Conservation (phyloP, 257 asterid species). For the Fraxinus pennsylvanica region DNA sequence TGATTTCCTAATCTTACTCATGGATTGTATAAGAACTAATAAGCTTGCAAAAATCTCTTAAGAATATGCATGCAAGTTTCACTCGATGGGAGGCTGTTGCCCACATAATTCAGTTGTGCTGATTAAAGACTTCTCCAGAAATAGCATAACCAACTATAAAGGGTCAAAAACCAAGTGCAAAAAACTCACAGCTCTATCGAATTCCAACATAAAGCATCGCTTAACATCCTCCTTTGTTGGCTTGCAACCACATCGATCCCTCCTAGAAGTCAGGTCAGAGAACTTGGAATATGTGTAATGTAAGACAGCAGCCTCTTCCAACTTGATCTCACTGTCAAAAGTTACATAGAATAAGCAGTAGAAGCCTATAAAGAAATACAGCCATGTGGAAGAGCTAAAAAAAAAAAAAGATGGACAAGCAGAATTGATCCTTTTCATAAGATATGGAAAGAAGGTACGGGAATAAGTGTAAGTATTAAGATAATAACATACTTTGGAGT, state of each 20-base stretch:
- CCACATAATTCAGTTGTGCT: neutral
- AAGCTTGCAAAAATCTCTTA: neutral
- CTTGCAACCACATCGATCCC: conserved; percentile 67
- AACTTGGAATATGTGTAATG: conserved; percentile 68
- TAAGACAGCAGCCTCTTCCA: conserved; percentile 65
- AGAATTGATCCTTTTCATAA: neutral
- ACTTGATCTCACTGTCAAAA: conserved; percentile 55
- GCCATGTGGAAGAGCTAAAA: neutral
- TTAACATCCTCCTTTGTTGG: conserved; percentile 61
- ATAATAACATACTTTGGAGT: conserved; percentile 50
- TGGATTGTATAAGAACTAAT: neutral
- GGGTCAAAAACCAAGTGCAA: neutral
- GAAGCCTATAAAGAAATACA: neutral
- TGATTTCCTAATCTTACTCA: neutral
- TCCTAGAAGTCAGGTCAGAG: conserved; percentile 68
- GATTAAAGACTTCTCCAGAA: neutral
- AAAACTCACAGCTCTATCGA: conserved; percentile 63
- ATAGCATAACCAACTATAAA: neutral
- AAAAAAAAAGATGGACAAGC: neutral
- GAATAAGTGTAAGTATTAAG: neutral
- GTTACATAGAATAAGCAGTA: conserved; percentile 5
- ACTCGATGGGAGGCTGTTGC: neutral
- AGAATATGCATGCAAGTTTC: neutral
- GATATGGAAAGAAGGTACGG: neutral
- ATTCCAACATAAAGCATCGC: conserved; percentile 71